These are phyloP conservation scores for Moesziomyces parantarcticus DNA, from an alignment of 1,284 basidiomycete species.

Conservation along the genomic window DNA sequence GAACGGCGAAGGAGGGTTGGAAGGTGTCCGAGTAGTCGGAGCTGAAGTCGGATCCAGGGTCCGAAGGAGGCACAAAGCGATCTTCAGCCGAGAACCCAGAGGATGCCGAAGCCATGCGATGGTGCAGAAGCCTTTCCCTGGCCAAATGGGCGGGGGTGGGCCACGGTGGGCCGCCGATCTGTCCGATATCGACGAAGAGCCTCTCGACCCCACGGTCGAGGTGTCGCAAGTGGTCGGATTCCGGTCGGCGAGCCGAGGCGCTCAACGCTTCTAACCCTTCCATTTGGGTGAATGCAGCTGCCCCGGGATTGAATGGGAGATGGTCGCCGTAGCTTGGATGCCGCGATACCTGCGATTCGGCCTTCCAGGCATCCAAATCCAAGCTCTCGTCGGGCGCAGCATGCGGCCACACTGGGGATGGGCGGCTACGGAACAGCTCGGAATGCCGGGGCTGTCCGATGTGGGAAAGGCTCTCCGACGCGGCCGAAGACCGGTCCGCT, in stretches of 20 bases:
- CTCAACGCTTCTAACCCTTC: neutral
- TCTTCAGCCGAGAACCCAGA: slow-evolving; percentile 27
- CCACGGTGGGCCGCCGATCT: neutral
- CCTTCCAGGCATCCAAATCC: too few relatives aligned
- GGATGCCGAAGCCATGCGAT: slow-evolving; percentile 24
- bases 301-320: neutral
- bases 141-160: slow-evolving; percentile 5
- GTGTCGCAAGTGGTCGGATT: neutral
- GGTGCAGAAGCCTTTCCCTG: slow-evolving; percentile 10
- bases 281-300: neutral
- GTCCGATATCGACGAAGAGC: neutral
- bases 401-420: too few relatives aligned
- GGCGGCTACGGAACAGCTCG: too few relatives aligned
- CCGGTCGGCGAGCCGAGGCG: slow-evolving; percentile 3
- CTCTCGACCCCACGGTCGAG: neutral
- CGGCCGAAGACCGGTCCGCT: too few relatives aligned
- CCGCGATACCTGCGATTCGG: neutral
- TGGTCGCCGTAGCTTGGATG: neutral
- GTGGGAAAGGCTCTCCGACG: too few relatives aligned
- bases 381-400: too few relatives aligned
- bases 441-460: too few relatives aligned
- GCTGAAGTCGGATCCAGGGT: slow-evolving; percentile 38
- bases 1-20: slow-evolving; percentile 10
- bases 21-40: slow-evolving; percentile 35
- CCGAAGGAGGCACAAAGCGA: slow-evolving; percentile 15